Evolutionary conservation across 1,139 yeast genomes (phyloP).

Genomic region (Geotrichum australiense): DNA sequence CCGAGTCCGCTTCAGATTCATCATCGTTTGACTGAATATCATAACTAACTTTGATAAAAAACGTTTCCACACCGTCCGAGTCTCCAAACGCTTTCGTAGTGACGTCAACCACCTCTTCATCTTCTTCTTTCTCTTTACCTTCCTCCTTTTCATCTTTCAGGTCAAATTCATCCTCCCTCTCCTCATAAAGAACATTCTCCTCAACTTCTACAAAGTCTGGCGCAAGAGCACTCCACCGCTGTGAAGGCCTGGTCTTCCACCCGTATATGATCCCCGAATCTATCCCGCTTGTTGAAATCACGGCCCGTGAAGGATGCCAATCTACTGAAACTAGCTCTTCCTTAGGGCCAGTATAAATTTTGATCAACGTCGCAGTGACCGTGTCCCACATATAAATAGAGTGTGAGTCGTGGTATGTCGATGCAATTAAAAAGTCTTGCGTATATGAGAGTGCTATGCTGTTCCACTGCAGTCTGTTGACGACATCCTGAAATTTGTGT

Average conservation of each 20-base stretch:
- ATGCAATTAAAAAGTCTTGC: conserved; percentile 84
- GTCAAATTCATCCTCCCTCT: conserved; percentile 90
- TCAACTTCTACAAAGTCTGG: conserved; percentile 96
- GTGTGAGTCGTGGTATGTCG: conserved; percentile 81
- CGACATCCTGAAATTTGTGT: conserved; percentile 86
- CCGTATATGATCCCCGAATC: conserved; percentile 78
- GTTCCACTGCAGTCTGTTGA: conserved; percentile 86
- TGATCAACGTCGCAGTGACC: conserved; percentile 73
- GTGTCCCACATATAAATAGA: conserved; percentile 95
- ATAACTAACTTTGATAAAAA: conserved; percentile 3
- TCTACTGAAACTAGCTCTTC: conserved; percentile 70
- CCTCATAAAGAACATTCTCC: conserved; percentile 83
- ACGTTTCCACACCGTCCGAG: not conserved
- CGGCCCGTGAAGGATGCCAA: conserved; percentile 74
- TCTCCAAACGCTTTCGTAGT: conserved; percentile 26
- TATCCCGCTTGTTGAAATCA: conserved; percentile 79
- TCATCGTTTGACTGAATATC: not conserved
- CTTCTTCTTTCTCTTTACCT: conserved; percentile 55
- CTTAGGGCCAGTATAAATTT: conserved; percentile 87
- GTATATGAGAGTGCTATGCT: conserved; percentile 62
- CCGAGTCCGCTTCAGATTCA: not conserved
- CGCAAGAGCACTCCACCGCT: conserved; percentile 94
- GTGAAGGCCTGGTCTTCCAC: conserved; percentile 82
- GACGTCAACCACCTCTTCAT: conserved; percentile 65
- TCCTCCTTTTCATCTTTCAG: conserved; percentile 59